Conservation (phyloP, 2,329 filamentous ascomycete genomes). For the Epichloe coenophiala region DNA sequence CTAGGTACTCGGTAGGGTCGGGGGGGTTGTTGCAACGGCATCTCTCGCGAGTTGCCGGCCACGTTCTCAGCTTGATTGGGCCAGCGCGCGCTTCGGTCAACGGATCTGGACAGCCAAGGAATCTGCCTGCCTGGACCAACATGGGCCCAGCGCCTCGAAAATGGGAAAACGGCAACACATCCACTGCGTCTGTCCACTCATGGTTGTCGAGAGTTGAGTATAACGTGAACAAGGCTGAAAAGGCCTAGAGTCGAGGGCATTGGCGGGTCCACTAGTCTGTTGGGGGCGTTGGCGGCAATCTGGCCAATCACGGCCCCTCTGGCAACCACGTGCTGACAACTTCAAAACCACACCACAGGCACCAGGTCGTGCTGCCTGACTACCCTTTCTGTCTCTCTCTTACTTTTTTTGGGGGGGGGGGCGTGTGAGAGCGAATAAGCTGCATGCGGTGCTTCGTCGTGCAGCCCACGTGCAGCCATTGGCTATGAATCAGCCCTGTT, state of each 20-base stretch:
- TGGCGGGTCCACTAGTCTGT: neutral
- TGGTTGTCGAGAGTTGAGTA: neutral
- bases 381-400: too few relatives aligned
- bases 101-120: neutral
- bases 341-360: too few relatives aligned
- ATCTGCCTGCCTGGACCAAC: too few relatives aligned
- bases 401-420: too few relatives aligned
- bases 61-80: conserved; percentile 2
- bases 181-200: neutral
- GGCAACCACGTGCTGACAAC: neutral
- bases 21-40: neutral
- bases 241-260: neutral
- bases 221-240: neutral
- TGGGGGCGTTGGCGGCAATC: too few relatives aligned
- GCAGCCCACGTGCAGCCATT: too few relatives aligned
- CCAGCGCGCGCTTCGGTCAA: neutral
- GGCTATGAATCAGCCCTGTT: too few relatives aligned
- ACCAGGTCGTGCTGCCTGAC: neutral
- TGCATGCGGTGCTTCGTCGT: too few relatives aligned
- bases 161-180: too few relatives aligned
- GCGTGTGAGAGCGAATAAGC: too few relatives aligned
- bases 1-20: neutral
- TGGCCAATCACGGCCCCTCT: neutral
- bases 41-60: neutral
- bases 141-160: neutral